Evolutionary conservation across 805 yeast genomes (phyloP).

Genomic region (Tetrapisispora fleetii): DNA sequence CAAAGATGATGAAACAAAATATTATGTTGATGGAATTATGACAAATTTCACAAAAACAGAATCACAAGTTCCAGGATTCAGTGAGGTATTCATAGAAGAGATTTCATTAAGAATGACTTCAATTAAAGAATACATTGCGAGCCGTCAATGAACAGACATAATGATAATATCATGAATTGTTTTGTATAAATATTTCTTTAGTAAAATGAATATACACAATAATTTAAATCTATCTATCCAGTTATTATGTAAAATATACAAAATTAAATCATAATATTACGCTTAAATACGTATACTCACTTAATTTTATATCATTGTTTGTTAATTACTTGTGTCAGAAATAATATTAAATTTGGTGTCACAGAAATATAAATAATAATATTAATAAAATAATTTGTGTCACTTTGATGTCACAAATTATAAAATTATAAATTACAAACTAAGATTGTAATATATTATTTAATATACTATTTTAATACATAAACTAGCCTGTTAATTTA

Average conservation of each 20-base stretch:
- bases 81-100: slow-evolving; percentile 61
- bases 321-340: neutral
- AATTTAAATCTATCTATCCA: too few species aligned
- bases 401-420: slow-evolving; percentile 1
- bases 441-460: neutral
- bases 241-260: too few species aligned
- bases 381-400: neutral
- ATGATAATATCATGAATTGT: neutral
- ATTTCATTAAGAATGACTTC: slow-evolving; percentile 33
- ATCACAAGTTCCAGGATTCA: slow-evolving; percentile 47
- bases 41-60: slow-evolving; percentile 38
- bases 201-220: neutral
- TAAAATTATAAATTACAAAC: neutral
- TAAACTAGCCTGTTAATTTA: too few species aligned
- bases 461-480: too few species aligned
- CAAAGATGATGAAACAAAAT: slow-evolving; percentile 37
- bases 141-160: slow-evolving; percentile 2
- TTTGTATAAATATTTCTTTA: neutral
- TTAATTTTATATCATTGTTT: too few species aligned
- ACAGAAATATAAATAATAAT: neutral
- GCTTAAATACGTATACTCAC: neutral
- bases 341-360: neutral
- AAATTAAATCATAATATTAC: too few species aligned
- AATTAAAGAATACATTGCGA: slow-evolving; percentile 16
- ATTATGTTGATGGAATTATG: slow-evolving; percentile 36